Base-by-base conservation (phyloP, 2,329 filamentous ascomycete species). In the Pseudogymnoascus sp. region DNA sequence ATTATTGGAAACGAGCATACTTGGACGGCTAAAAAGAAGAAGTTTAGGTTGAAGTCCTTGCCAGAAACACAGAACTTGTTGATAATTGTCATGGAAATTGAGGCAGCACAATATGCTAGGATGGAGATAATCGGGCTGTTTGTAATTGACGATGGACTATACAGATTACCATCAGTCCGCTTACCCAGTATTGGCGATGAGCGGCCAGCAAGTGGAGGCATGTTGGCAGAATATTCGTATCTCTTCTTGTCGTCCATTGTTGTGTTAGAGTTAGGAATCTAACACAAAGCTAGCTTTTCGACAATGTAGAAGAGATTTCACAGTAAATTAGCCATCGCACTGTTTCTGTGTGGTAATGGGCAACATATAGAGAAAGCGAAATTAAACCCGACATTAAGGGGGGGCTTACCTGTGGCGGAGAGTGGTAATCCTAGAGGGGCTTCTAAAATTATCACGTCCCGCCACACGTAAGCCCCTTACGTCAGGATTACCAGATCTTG, bases 71-170 rank as follows among this genome's bases (percentile, higher is more conserved):
- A 91, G 74, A 92, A 97, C 82, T 97, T 97, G 80, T 97, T 97
- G 76, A 94, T 92, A n/a, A 95, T 89, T 10, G 92, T 97, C 92
- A 97, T 97, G 75, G 92, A 83, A 73, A 97, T 97, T n/a, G 91
- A 96, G 61, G 92, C 90, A 70, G 88, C 81, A 75, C 92, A 97
- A 80, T 97, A 97, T 33, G 89, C 84, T 66, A 94, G 73, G 67
- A 97, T 88, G 33, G 92, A 90, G 55, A 92, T 73, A 59, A 83
- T 78, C 11, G 90, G 89, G 75, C 85, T 92, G 77, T 90, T 89
- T 71, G 86, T 81, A 64, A 90, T 71, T 37, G 29, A 37, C 52
- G 52, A 59, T 23, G 41, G 11, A 23, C 41, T 14, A 23, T 14
- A 10, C 11, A 43, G 11, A 23, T 43, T 43, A 43, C 19, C 14